These are phyloP conservation scores for Metschnikowia picachoensis DNA, from an alignment of 805 yeast genomes.

Conservation along the genomic window DNA sequence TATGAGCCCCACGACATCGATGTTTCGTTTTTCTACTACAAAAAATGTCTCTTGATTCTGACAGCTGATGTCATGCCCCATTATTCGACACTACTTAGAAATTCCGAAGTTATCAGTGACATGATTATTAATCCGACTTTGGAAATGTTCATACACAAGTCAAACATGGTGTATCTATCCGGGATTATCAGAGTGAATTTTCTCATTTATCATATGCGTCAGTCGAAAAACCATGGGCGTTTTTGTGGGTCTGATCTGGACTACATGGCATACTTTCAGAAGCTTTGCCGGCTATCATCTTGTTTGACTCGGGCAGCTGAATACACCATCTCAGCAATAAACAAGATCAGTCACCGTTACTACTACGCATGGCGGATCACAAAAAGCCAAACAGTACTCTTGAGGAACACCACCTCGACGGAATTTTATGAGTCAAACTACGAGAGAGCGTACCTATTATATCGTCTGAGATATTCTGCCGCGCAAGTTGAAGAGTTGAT, in stretches of 20 bases:
- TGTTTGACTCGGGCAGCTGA: slow-evolving; percentile 24
- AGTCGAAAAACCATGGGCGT: slow-evolving; percentile 20
- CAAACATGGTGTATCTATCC: slow-evolving; percentile 29
- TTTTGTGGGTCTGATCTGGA: slow-evolving; percentile 3
- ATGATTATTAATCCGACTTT: slow-evolving; percentile 23
- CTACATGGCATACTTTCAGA: slow-evolving; percentile 11
- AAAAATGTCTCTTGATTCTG: slow-evolving; percentile 14
- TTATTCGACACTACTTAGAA: slow-evolving; percentile 14
- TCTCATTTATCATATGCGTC: slow-evolving; percentile 23
- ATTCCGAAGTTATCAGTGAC: slow-evolving; percentile 19
- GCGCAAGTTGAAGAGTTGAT: slow-evolving; percentile 28
- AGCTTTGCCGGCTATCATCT: slow-evolving; percentile 16
- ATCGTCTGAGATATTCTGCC: slow-evolving; percentile 15
- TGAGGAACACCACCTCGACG: slow-evolving; percentile 30
- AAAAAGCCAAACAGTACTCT: slow-evolving; percentile 48
- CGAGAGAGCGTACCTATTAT: slow-evolving; percentile 13
- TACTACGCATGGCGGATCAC: slow-evolving; percentile 67
- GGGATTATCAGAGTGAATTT: slow-evolving; percentile 30
- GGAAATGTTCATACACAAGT: slow-evolving; percentile 26
- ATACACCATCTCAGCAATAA: slow-evolving; percentile 20
- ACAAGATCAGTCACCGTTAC: slow-evolving; percentile 51
- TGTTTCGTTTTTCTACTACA: slow-evolving; percentile 15
- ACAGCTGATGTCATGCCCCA: slow-evolving; percentile 20
- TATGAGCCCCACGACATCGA: slow-evolving; percentile 13
- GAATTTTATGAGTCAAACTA: slow-evolving; percentile 29